Evolutionary conservation across 2,329 filamentous ascomycete genomes (phyloP).

Genomic region (Pseudocercospora vitis): DNA sequence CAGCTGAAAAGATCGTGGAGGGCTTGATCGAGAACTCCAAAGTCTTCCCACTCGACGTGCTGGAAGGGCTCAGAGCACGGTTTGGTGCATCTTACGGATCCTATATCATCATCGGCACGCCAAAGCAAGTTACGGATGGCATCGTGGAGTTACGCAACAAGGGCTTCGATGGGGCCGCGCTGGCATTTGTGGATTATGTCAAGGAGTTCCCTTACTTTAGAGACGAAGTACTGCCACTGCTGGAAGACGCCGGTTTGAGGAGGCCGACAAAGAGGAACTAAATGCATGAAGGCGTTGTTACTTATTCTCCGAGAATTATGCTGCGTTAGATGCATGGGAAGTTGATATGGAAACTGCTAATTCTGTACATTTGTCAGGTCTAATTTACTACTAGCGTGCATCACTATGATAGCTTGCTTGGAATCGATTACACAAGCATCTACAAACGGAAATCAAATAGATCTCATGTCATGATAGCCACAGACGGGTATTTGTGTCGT

Average conservation of each 20-base stretch:
- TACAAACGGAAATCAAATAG: no score
- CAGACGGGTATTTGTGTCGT: not conserved
- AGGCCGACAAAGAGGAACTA: not conserved
- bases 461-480: no score
- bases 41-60: not conserved
- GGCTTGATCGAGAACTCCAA: constrained; percentile 3
- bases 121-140: constrained; percentile 2
- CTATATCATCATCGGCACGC: not conserved
- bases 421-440: no score
- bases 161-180: not conserved
- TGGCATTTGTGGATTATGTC: constrained; percentile 5
- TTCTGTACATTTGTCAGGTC: no score
- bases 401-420: no score
- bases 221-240: constrained; percentile 1
- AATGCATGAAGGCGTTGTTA: not conserved
- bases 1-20: not conserved
- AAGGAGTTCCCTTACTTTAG: constrained; percentile 7
- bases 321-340: not conserved
- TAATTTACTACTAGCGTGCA: no score
- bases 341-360: not conserved
- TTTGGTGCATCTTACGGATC: not conserved
- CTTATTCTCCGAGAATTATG: not conserved
- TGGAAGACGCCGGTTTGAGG: constrained; percentile 6
- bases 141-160: not conserved
- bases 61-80: not conserved